Evolutionary conservation across 495 filamentous ascomycete genomes (phyloP).

Genomic region (Aspergillus nidulans): DNA sequence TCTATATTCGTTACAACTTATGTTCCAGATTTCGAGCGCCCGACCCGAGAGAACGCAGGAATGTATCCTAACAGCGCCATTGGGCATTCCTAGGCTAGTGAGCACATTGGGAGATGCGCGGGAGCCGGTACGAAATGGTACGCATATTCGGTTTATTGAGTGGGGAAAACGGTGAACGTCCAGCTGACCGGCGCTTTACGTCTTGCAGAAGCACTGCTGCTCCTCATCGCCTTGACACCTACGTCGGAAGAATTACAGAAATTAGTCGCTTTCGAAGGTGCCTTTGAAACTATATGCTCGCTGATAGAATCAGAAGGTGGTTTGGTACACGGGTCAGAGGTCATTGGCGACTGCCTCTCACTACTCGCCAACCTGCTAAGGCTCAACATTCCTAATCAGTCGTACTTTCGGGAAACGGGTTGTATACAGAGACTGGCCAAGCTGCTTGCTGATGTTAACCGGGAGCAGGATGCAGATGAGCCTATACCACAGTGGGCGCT

Average conservation of each 20-base stretch:
- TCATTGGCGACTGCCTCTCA: conserved; percentile 92
- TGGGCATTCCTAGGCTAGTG: conserved; percentile 85
- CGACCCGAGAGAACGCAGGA: conserved; percentile 93
- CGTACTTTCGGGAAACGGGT: conserved; percentile 86
- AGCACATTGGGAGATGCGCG: conserved; percentile 76
- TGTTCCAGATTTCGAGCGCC: conserved; percentile 79
- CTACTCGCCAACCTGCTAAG: conserved; percentile 86
- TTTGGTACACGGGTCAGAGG: conserved; percentile 78
- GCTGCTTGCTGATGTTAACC: conserved; percentile 61
- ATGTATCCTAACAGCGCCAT: conserved; percentile 80
- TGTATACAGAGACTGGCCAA: conserved; percentile 69
- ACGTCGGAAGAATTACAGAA: conserved; percentile 84
- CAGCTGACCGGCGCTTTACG: conserved; percentile 13
- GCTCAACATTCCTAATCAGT: conserved; percentile 88
- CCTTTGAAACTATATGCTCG: conserved; percentile 79
- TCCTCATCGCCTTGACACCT: conserved; percentile 65
- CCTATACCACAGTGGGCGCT: conserved; percentile 67
- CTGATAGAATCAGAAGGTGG: conserved; percentile 80
- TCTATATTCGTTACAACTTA: conserved; percentile 86
- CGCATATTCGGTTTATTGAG: conserved; percentile 13
- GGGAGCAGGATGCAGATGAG: conserved; percentile 52
- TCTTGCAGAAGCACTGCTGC: conserved; percentile 56
- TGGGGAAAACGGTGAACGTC: background rate
- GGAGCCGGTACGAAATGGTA: conserved; percentile 87
- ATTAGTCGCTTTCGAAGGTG: conserved; percentile 89